Base-by-base conservation (phyloP, 257 asterid species). In the Nicotiana tabacum region DNA sequence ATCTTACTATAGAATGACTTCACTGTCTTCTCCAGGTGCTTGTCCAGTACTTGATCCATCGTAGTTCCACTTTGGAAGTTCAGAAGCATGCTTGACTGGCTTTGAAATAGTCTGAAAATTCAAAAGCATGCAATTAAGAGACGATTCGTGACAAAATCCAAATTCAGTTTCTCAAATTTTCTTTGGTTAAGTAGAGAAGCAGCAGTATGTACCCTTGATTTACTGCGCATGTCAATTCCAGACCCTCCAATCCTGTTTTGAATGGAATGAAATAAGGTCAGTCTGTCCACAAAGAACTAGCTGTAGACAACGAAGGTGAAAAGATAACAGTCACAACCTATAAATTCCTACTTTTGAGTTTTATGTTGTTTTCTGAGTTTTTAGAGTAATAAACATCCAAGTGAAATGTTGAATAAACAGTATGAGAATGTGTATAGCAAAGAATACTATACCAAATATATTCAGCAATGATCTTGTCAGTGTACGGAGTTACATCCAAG, bases 41-140 rank as follows among this genome's bases (percentile, higher is more conserved):
- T 96, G 99, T 83, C 99, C 99, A 18, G 98, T 96, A 84, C 99
- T 96, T 18, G 99, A 96, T 86, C 99, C 99, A 82, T 96, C 99
- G 57, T 93, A 96, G 90, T 96, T 96, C 99, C 98, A 96, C 86
- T 93, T 96, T 43, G 99, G 99, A 78, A 96, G 98, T 90, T 94
- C 99, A 16, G 98, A 94, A 58, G 98, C 98, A 87, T 93, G 94
- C 82, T 92, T 87, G 55, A 94, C 97, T 60, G 98, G 98, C 90
- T 91, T 94, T 43, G 97, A 83, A 72, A 96, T 53, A 43, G 98
- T 94, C 99, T 96, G 91, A 70, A 86, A 72, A 65, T 69, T 18
- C 81, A 30, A 86, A 86, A 5, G 39, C 11, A 78, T 77, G 6
- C 9, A 61, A 56, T 46, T 43, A 82, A 6, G 62, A 78, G 61